These are phyloP conservation scores for Malus orientalis DNA, from an alignment of 306 rosid species.

Conservation along the genomic window DNA sequence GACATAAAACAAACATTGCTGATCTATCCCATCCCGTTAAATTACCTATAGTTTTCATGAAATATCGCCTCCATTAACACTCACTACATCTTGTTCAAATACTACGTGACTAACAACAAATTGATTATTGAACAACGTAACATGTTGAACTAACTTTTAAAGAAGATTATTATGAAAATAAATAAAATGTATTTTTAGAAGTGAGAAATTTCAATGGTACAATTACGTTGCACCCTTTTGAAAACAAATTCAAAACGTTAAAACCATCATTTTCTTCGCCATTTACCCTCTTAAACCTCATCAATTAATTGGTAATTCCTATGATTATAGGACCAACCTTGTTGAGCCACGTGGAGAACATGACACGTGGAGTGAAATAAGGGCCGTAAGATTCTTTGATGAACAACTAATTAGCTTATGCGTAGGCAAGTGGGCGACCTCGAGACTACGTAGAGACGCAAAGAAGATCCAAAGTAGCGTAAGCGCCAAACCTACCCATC, in stretches of 20 bases:
- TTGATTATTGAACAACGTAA: no score
- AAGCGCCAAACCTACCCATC: conserved; percentile 70
- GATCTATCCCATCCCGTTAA: no score
- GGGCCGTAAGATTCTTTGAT: neutral
- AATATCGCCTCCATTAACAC: no score
- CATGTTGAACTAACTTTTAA: neutral
- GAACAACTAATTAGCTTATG: conserved; percentile 29
- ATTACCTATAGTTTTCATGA: no score
- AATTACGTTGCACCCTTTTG: neutral
- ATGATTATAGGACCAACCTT: neutral
- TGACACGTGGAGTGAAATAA: neutral
- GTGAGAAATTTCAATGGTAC: neutral
- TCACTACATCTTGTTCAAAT: no score
- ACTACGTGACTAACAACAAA: no score
- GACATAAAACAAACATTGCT: no score
- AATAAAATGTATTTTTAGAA: neutral
- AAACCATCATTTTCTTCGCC: neutral
- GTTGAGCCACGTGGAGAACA: conserved; percentile 23
- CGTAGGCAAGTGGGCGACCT: conserved; percentile 76
- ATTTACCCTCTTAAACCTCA: neutral
- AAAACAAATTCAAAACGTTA: neutral
- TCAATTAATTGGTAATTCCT: neutral
- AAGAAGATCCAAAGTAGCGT: conserved; percentile 84
- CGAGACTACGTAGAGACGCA: conserved; percentile 51
- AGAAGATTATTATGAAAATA: neutral